Conservation (phyloP, 371 early-diverging fungal species). For the Apophysomyces elegans region DNA sequence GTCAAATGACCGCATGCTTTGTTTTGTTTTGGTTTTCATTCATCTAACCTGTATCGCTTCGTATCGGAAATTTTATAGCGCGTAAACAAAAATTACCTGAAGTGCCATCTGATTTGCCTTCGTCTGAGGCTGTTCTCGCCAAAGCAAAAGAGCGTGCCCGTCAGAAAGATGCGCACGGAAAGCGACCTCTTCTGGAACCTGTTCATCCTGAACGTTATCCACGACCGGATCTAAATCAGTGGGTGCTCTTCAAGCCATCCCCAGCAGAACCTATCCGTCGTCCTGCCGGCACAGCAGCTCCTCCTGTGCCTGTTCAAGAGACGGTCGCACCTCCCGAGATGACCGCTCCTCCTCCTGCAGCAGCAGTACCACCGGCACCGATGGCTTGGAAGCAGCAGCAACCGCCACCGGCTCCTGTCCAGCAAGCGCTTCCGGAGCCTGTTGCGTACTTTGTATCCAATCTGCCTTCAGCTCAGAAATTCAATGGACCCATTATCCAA, state of each 20-base stretch:
- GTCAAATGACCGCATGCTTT: background rate
- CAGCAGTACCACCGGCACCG: conserved; percentile 17
- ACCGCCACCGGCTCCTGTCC: conserved; percentile 16
- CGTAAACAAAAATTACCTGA: conserved; percentile 19
- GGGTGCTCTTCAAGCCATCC: conserved; percentile 67
- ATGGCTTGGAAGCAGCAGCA: conserved; percentile 20
- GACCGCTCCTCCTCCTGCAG: conserved; percentile 5
- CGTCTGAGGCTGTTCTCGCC: conserved; percentile 14
- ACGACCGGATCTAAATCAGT: conserved; percentile 80
- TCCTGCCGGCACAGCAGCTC: conserved; percentile 14
- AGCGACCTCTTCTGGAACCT: conserved; percentile 65
- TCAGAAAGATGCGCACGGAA: conserved; percentile 18
- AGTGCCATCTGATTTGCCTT: conserved; percentile 10
- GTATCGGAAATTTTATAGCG: conserved; percentile 4
- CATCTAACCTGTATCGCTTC: too few species aligned
- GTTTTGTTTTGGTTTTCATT: background rate
- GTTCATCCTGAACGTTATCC: conserved; percentile 76
- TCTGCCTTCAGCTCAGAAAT: conserved; percentile 54
- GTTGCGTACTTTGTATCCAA: conserved; percentile 62
- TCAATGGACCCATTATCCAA: conserved; percentile 57
- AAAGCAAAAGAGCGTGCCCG: conserved; percentile 32
- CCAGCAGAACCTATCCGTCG: conserved; percentile 48
- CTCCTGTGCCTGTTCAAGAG: conserved; percentile 6
- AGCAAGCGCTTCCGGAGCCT: conserved; percentile 53
- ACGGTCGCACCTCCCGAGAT: conserved; percentile 8